These are phyloP conservation scores for Larix sibirica DNA, from an alignment of 83 land plant genomes.

Conservation along the genomic window DNA sequence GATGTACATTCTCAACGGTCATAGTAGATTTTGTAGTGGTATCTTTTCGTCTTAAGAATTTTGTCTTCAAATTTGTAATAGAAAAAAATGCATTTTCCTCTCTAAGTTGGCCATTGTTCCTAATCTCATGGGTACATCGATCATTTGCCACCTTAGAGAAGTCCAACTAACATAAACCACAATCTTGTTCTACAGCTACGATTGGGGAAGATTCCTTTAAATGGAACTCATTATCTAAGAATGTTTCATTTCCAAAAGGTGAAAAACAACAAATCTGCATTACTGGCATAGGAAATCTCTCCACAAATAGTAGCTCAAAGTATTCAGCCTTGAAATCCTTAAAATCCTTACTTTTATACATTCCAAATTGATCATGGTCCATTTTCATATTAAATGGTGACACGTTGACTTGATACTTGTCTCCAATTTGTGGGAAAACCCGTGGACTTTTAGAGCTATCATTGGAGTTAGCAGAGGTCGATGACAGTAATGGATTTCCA, in stretches of 20 bases:
- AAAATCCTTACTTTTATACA: neutral
- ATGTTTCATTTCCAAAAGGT: neutral
- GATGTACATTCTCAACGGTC: neutral
- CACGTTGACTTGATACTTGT: slow-evolving; percentile 55
- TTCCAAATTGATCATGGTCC: neutral
- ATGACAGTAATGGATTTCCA: neutral
- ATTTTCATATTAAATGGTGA: slow-evolving; percentile 17
- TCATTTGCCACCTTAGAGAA: neutral
- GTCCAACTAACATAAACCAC: neutral
- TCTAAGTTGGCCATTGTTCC: neutral
- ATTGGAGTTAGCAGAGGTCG: slow-evolving; percentile 7
- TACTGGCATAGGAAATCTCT: slow-evolving; percentile 30
- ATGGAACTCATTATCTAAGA: neutral
- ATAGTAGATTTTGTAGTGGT: neutral
- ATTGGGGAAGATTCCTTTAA: neutral
- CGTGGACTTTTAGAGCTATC: slow-evolving; percentile 27
- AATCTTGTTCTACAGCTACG: neutral
- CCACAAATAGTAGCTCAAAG: neutral
- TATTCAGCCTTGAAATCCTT: neutral
- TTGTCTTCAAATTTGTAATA: neutral
- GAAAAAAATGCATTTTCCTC: neutral
- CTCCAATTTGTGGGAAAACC: slow-evolving; percentile 50
- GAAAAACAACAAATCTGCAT: slow-evolving; percentile 14
- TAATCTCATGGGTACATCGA: neutral
- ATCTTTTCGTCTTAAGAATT: neutral